Conservation (phyloP, 169 alveolate species). For the Plasmodium adleri region DNA sequence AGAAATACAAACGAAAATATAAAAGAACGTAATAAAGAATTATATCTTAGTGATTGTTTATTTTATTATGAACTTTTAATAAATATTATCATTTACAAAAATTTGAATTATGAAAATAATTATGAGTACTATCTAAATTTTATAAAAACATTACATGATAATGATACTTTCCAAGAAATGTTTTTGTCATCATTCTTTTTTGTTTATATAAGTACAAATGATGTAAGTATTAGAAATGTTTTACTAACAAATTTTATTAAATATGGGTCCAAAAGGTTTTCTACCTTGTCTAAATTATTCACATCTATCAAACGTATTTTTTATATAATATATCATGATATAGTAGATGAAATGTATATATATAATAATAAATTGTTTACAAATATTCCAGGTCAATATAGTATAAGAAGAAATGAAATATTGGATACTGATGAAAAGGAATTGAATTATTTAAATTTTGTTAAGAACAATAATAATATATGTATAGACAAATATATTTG, state of each 20-base stretch:
- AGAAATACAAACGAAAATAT: constrained; percentile 18
- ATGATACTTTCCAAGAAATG: constrained; percentile 39
- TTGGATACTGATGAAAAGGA: constrained; percentile 2
- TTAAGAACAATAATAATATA: constrained; percentile 25
- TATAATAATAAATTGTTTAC: constrained; percentile 43
- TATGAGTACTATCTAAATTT: constrained; percentile 57
- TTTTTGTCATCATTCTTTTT: constrained; percentile 60
- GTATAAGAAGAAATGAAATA: too few relatives aligned
- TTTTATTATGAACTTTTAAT: constrained; percentile 60
- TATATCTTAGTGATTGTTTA: constrained; percentile 17
- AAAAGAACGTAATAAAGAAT: constrained; percentile 7
- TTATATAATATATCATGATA: constrained; percentile 20
- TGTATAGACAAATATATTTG: constrained; percentile 46
- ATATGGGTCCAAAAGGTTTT: constrained; percentile 54
- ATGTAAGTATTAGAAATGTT: constrained; percentile 15
- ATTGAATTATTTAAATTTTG: constrained; percentile 20
- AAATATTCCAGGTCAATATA: not conserved
- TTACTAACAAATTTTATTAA: constrained; percentile 48
- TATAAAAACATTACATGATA: constrained; percentile 33
- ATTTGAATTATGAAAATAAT: constrained; percentile 67
- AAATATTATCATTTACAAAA: constrained; percentile 38
- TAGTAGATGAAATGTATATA: constrained; percentile 19
- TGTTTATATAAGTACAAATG: constrained; percentile 47
- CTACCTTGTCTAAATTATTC: constrained; percentile 19
- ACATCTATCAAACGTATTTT: constrained; percentile 17